These are phyloP conservation scores for Polyporus arcularius DNA, from an alignment of 768 basidiomycete genomes.

Conservation along the genomic window DNA sequence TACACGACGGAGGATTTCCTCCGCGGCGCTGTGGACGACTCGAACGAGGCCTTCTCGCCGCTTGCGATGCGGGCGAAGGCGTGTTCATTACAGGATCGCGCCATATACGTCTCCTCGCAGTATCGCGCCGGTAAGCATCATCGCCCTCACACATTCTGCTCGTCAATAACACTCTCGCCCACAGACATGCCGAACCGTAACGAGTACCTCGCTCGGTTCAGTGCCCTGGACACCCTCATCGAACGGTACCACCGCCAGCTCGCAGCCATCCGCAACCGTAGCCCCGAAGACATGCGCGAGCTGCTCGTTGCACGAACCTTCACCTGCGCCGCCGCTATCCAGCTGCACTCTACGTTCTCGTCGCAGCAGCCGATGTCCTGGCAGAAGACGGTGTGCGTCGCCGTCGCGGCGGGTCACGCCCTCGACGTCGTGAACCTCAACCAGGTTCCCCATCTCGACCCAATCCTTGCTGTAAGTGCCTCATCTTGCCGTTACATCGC, in stretches of 20 bases:
- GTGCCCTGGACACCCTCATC: constrained; percentile 22
- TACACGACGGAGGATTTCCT: constrained; percentile 16
- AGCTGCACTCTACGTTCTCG: constrained; percentile 26
- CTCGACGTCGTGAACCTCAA: constrained; percentile 18
- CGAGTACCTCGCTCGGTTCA: constrained; percentile 18
- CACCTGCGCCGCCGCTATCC: constrained; percentile 26
- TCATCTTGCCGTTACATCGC: background rate
- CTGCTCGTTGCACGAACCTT: constrained; percentile 24
- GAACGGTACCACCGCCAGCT: constrained; percentile 16
- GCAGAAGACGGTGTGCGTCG: constrained; percentile 23
- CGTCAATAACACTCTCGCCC: background rate
- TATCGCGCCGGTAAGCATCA: constrained; percentile 22
- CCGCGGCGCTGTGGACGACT: constrained; percentile 10
- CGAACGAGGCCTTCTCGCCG: constrained; percentile 16
- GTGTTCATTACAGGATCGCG: constrained; percentile 21
- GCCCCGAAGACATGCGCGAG: constrained; percentile 18
- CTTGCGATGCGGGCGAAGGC: constrained; percentile 27
- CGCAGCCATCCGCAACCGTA: constrained; percentile 7
- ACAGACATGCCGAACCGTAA: constrained; percentile 11
- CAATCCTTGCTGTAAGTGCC: constrained; percentile 28
- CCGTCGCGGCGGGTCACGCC: constrained; percentile 18
- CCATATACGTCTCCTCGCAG: constrained; percentile 17
- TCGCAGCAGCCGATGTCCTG: constrained; percentile 17
- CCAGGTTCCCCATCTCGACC: constrained; percentile 23
- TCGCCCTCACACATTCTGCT: constrained; percentile 2